Conservation (phyloP, 495 filamentous ascomycete genomes). For the Podospora bellae-mahoneyi region DNA sequence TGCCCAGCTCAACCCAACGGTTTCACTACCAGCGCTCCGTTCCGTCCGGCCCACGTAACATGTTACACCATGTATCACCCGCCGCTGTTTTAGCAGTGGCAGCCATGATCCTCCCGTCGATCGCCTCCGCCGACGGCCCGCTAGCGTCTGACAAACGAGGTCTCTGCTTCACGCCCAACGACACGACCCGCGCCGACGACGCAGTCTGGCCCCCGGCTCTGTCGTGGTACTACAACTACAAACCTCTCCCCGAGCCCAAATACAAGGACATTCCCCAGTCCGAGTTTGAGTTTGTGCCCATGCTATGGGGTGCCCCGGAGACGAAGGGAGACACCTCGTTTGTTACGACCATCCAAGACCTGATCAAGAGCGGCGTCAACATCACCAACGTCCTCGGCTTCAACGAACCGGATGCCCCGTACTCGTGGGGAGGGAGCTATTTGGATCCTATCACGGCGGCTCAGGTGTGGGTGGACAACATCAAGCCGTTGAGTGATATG, state of each 20-base stretch:
- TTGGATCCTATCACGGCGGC: slow-evolving; percentile 58
- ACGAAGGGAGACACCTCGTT: slow-evolving; percentile 52
- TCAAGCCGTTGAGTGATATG: slow-evolving; percentile 59
- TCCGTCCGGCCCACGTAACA: background rate
- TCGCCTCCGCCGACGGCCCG: slow-evolving; percentile 20
- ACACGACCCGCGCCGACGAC: slow-evolving; percentile 53
- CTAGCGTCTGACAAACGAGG: slow-evolving; percentile 63
- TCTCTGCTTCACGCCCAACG: slow-evolving; percentile 59
- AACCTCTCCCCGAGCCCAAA: slow-evolving; percentile 46
- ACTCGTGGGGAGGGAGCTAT: slow-evolving; percentile 54
- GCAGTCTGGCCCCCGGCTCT: slow-evolving; percentile 57
- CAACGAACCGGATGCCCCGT: slow-evolving; percentile 67
- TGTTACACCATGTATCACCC: slow-evolving; percentile 10
- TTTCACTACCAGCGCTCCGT: too few species aligned
- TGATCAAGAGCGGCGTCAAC: slow-evolving; percentile 53
- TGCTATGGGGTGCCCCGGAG: slow-evolving; percentile 63
- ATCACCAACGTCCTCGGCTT: slow-evolving; percentile 65
- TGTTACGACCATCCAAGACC: slow-evolving; percentile 47
- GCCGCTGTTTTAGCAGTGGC: slow-evolving; percentile 12
- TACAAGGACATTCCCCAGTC: slow-evolving; percentile 43
- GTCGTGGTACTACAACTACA: slow-evolving; percentile 85
- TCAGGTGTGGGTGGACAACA: slow-evolving; percentile 59
- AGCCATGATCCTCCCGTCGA: slow-evolving; percentile 2
- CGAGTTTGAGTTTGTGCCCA: slow-evolving; percentile 70
- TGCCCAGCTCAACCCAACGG: too few species aligned